These are phyloP conservation scores for Jamesozyma hellenica DNA, from an alignment of 805 yeast genomes.

Conservation along the genomic window DNA sequence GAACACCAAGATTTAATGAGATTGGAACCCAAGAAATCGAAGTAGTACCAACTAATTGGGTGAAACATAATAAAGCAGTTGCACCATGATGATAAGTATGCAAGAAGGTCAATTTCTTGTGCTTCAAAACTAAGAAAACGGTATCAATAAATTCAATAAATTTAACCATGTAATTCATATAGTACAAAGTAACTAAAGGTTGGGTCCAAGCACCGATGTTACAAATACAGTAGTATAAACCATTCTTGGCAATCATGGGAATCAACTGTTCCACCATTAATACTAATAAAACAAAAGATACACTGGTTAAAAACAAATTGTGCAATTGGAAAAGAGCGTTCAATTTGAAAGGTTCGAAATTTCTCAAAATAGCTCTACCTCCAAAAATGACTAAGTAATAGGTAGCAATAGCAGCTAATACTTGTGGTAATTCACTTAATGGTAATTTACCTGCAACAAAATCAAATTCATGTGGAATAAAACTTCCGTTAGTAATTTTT, in stretches of 20 bases:
- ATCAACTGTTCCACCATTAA: constrained; percentile 75
- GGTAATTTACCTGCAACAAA: constrained; percentile 59
- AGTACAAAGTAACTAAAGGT: constrained; percentile 73
- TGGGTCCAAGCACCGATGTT: constrained; percentile 70
- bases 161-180: constrained; percentile 84
- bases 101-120: constrained; percentile 82
- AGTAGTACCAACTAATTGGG: constrained; percentile 83
- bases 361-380: constrained; percentile 56
- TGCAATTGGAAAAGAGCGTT: constrained; percentile 73
- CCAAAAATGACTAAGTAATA: constrained; percentile 81
- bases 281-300: constrained; percentile 55
- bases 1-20: constrained; percentile 78
- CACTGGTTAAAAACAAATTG: constrained; percentile 61
- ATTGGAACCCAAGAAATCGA: constrained; percentile 95
- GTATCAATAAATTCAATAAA: constrained; percentile 86
- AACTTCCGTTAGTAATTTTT: constrained; percentile 18
- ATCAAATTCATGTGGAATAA: constrained; percentile 40
- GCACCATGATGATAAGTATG: constrained; percentile 99
- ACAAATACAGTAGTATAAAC: constrained; percentile 79
- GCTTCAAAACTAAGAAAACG: constrained; percentile 78
- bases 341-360: constrained; percentile 59
- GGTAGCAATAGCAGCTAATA: constrained; percentile 43
- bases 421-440: constrained; percentile 53
- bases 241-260: constrained; percentile 66
- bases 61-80: constrained; percentile 87